Conservation (phyloP, 352 stramenopile genomes). For the Pythium vanterpoolii region DNA sequence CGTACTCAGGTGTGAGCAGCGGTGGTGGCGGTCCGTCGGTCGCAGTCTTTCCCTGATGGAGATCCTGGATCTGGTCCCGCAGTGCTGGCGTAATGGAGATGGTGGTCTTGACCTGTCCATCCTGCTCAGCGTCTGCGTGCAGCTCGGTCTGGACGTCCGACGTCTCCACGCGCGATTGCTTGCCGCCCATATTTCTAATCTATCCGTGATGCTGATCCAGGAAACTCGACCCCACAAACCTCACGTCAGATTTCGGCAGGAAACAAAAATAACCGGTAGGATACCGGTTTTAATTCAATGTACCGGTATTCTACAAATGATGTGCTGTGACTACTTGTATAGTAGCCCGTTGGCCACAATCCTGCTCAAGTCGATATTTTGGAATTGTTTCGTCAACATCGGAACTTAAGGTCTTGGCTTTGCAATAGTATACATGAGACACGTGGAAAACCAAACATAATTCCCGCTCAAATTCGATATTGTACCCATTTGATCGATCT, state of each 20-base stretch:
- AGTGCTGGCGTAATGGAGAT: slow-evolving; percentile 72
- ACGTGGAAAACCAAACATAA: no score
- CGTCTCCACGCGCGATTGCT: slow-evolving; percentile 72
- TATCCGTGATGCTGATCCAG: not conserved
- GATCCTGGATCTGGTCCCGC: slow-evolving; percentile 64
- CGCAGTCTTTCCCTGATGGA: slow-evolving; percentile 21
- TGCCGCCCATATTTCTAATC: slow-evolving; percentile 51
- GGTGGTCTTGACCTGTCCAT: slow-evolving; percentile 45
- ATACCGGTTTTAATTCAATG: not conserved
- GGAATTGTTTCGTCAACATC: no score
- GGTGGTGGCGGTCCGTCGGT: slow-evolving; percentile 8
- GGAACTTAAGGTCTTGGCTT: no score
- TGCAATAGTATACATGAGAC: no score
- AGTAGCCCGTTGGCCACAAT: not conserved
- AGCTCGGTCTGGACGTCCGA: slow-evolving; percentile 57
- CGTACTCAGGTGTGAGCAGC: slow-evolving; percentile 48
- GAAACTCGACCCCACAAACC: slow-evolving; percentile 6
- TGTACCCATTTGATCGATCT: not conserved
- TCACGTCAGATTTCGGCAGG: slow-evolving; percentile 35
- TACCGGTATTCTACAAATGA: not conserved
- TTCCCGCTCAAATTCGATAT: slow-evolving; percentile 1
- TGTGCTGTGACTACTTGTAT: not conserved
- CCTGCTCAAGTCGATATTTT: slow-evolving; percentile 1
- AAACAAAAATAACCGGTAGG: slow-evolving; percentile 2
- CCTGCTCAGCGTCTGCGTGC: slow-evolving; percentile 35